These are phyloP conservation scores for Mucor plumbeus DNA, from an alignment of 371 early-diverging fungal species.

Conservation along the genomic window DNA sequence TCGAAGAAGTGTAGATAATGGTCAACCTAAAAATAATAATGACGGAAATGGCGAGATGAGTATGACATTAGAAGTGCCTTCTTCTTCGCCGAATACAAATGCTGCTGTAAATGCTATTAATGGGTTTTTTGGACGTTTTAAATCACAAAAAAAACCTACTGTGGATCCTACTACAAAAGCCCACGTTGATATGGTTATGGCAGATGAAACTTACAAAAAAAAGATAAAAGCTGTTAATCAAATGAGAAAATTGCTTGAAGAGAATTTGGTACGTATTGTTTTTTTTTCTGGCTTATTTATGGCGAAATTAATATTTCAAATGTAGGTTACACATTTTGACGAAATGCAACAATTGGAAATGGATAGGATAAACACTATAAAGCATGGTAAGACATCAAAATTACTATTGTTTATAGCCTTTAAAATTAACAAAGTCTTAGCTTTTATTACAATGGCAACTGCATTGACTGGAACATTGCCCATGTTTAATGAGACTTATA, in stretches of 20 bases:
- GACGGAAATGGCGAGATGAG: neutral
- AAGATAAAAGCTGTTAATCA: constrained; percentile 61
- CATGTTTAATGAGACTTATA: constrained; percentile 58
- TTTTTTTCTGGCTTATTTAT: neutral
- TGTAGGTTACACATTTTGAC: constrained; percentile 58
- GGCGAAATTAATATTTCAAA: neutral
- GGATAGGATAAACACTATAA: constrained; percentile 54
- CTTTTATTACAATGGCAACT: constrained; percentile 67
- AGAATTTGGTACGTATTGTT: constrained; percentile 41
- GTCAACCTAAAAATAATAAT: neutral
- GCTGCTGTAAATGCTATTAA: neutral
- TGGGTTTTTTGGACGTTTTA: constrained; percentile 3
- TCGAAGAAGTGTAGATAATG: constrained; percentile 3
- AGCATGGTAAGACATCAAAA: constrained; percentile 44
- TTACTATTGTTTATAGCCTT: neutral
- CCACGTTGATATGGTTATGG: constrained; percentile 47
- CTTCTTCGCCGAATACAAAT: neutral
- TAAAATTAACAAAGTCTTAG: constrained; percentile 25
- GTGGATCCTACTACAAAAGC: constrained; percentile 7
- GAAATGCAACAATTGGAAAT: constrained; percentile 63
- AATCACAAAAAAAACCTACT: neutral
- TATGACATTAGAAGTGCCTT: constrained; percentile 14
- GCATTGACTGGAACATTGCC: constrained; percentile 63
- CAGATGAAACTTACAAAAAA: constrained; percentile 62
- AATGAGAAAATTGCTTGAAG: constrained; percentile 66